Conservation (phyloP, 2,329 filamentous ascomycete species). For the Hypoxylon sp. region DNA sequence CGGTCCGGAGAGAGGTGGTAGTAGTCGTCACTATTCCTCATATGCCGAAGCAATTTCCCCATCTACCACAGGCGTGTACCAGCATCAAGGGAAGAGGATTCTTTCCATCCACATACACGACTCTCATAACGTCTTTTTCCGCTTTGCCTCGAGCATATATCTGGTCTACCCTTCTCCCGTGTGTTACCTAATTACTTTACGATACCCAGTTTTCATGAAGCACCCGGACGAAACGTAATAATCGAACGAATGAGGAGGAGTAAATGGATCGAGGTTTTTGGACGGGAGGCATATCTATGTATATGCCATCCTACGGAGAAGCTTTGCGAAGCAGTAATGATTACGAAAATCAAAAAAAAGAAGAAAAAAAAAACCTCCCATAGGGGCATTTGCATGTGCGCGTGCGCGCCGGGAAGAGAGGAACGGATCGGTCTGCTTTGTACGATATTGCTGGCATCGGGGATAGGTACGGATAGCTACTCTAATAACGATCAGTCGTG, state of each 20-base stretch:
- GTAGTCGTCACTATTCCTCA: background rate
- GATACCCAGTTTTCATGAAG: background rate
- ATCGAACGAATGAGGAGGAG: background rate
- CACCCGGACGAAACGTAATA: background rate
- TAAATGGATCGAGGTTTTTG: background rate
- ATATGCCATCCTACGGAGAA: background rate
- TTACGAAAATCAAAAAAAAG: background rate
- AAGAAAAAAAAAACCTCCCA: too few species aligned
- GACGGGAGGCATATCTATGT: background rate
- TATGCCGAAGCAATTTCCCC: background rate
- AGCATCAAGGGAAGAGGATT: background rate
- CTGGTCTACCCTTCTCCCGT: background rate
- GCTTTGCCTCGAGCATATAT: background rate
- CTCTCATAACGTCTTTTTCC: background rate
- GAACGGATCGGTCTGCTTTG: background rate
- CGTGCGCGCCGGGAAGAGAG: background rate
- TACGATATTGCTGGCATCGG: conserved; percentile 6
- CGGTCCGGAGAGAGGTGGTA: background rate
- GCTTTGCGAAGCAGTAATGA: conserved; percentile 1
- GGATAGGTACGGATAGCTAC: background rate
- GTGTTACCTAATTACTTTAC: background rate
- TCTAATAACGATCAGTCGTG: conserved; percentile 4
- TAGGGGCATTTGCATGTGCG: too few species aligned
- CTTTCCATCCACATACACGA: background rate
- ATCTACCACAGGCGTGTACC: background rate